Base-by-base conservation (phyloP, 805 yeast genomes). In the Starmera dryadoides region DNA sequence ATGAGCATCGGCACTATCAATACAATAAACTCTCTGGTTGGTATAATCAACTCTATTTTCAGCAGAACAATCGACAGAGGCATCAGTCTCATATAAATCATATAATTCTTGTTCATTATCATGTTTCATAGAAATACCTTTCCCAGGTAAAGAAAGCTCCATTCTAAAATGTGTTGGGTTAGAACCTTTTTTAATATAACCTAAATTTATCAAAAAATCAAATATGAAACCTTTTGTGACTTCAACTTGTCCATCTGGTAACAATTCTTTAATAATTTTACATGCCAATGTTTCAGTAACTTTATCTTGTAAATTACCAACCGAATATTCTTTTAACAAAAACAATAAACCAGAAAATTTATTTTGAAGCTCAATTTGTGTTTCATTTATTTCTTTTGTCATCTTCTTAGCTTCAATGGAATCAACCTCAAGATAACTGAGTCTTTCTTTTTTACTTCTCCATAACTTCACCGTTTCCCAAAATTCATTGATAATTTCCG, bases 1-100 rank as follows among this genome's bases (percentile, higher is more conserved):
- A 48, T 82, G 81, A 0, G 98, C 95, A 32, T 69, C 70, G 4
- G 66, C 75, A 3, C 81, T 70, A 60, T 93, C 98, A 42, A 91
- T 86, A 60, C 97, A 88, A 56, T 78, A 91, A 2, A 88, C 79
- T 0, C 75, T 71, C 11, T 71, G 52, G 34, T 68, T 60, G 0
- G 60, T 59, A 46, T 69, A 73, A 21, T 68, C 67, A n/a, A 47
- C 46, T 47, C 82, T 61, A 18, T 55, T 39, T 2, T 26, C 35
- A 2, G 38, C 37, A 0, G 56, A 48, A 14, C 23, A 19, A 4
- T 20, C 34, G 8, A 39, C 23, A 20, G 45, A 43, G n/a, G 21
- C 25, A 28, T 35, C 37, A n/a, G 42, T 49, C 41, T 61, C 64
- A 42, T 59, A 43, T 37, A 46, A 43, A 7, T 63, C 54, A 48